phyloP scores from a whole-genome alignment of 768 basidiomycete species.

The Panellus pusillus region DNA sequence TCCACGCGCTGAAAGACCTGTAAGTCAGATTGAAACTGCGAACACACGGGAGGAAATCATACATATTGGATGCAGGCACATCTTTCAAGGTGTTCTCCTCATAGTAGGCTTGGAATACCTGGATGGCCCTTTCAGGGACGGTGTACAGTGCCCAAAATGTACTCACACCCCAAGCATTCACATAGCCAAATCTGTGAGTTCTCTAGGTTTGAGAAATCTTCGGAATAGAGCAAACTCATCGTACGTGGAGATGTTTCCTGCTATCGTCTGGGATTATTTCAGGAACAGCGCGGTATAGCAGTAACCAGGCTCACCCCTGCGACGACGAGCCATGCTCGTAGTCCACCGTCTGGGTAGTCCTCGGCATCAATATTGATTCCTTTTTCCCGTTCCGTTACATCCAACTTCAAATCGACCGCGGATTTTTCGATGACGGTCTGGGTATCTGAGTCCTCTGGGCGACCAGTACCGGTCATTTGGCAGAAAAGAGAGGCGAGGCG shows the following conservation, averaged over 20 bases:
- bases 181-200: slow-evolving; percentile 39
- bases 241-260: slow-evolving; percentile 1
- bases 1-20: slow-evolving; percentile 46
- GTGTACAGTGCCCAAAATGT: background rate
- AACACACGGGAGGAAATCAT: background rate
- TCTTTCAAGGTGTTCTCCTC: slow-evolving; percentile 17
- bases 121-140: background rate
- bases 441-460: no score
- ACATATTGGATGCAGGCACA: slow-evolving; percentile 21
- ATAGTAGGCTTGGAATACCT: slow-evolving; percentile 25
- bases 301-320: slow-evolving; percentile 28
- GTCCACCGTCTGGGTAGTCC: slow-evolving; percentile 40
- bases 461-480: no score
- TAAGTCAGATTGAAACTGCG: background rate
- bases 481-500: no score
- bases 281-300: background rate
- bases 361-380: no score
- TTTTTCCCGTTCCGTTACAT: no score
- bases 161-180: slow-evolving; percentile 46
- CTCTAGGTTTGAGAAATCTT: slow-evolving; percentile 16
- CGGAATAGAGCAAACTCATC: background rate
- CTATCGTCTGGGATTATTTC: background rate
- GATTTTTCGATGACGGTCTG: no score
- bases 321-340: slow-evolving; percentile 40
- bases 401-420: no score